Evolutionary conservation across 78 protist species (phyloP), one percentile per base, ranked within the genome.

Genomic region (Guillardia theta): DNA sequence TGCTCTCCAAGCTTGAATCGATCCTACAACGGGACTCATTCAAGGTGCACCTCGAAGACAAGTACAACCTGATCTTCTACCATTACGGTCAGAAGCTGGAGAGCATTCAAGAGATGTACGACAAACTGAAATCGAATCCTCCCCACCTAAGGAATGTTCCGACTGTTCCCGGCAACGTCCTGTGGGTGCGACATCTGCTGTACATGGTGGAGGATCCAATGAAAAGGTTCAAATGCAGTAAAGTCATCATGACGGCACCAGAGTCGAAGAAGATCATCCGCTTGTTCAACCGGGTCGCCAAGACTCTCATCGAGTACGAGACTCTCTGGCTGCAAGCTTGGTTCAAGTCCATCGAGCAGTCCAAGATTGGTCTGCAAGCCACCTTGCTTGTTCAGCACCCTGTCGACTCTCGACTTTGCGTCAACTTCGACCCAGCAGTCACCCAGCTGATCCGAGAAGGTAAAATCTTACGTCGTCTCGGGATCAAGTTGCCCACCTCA

Each of bases 341-440:
- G 98, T 33, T 18, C 48, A 8, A 88, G 44, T 15, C 95, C 12
- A 30, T 96, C 30, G 94, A 87, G 37, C 43, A 43, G 6, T 15
- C 93, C 6, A 5, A n/a, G 12, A 30, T 18, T 18, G 96, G 95
- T 10, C 94, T 96, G 22, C 92, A 88, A n/a, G 95, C 95, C 44
- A 94, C 97, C n/a, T 93, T 96, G 24, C 48, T 97, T 37, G 93
- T 95, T 12, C 46, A 30, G 21, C 12, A 12, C 22, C 78, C 78
- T 64, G 12, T 33, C 8, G 39, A 64, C 6, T 64, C 12, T 64
- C 39, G 12, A 15, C 54, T 93, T 22, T 64, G 44, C 70, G 97
- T 96, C 93, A 96, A 96, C 95, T 96, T 96, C 48, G 96, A 96
- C 95, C 88, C 24, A 8, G 48, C 44, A 33, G 50, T 96, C 24